These are phyloP conservation scores for Reutealis trisperma DNA, from an alignment of 345 rosid genomes.

Conservation along the genomic window DNA sequence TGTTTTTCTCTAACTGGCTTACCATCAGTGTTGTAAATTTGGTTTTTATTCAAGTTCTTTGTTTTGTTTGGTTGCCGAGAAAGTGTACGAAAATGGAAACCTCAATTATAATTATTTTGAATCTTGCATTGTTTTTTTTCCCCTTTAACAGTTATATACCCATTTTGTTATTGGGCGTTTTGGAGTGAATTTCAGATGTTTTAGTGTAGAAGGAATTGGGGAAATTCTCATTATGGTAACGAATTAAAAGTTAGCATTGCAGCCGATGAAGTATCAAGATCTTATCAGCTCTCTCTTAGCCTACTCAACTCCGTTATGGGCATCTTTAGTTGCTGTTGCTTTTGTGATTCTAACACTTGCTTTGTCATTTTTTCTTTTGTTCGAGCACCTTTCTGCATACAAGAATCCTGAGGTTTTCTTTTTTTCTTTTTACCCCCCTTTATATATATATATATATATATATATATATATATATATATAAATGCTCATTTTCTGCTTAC, in stretches of 20 bases:
- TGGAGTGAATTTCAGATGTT: neutral
- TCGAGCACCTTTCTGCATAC: constrained; percentile 93
- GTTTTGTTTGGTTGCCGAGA: neutral
- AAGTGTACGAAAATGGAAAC: neutral
- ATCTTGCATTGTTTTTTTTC: neutral
- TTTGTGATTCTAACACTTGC: constrained; percentile 58
- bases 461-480: no score
- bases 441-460: no score
- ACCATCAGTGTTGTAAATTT: neutral
- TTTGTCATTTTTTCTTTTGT: constrained; percentile 78
- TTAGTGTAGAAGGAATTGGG: neutral
- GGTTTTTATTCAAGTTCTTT: neutral
- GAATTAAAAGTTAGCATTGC: constrained; percentile 1
- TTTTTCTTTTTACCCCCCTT: neutral
- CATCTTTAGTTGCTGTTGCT: constrained; percentile 58
- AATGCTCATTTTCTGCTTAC: neutral
- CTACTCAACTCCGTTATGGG: constrained; percentile 50
- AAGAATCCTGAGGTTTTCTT: constrained; percentile 86
- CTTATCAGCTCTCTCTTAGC: neutral
- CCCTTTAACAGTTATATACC: neutral
- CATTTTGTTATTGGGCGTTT: neutral
- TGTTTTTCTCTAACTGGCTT: neutral
- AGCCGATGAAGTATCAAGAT: constrained; percentile 25
- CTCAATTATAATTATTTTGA: neutral
- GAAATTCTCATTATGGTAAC: constrained; percentile 14